Evolutionary conservation across 78 protist species (phyloP).

Genomic region (Dictyostelium brefeldianum): DNA sequence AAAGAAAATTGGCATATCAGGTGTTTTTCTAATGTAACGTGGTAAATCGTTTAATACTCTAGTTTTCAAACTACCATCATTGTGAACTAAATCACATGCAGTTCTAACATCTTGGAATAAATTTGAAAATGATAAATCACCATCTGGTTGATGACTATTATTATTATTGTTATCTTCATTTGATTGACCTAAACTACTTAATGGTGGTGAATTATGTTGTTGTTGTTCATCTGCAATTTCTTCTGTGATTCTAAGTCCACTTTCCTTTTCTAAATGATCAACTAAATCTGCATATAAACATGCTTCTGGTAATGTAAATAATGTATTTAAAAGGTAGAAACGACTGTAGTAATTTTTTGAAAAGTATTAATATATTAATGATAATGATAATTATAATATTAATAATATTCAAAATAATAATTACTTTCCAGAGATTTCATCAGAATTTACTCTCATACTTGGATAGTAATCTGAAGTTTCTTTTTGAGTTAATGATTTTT

Average conservation of each 20-base stretch:
- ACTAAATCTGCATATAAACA: slow-evolving; percentile 79
- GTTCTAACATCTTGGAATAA: slow-evolving; percentile 80
- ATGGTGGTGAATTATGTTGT: slow-evolving; percentile 73
- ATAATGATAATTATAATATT: no score
- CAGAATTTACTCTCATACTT: slow-evolving; percentile 66
- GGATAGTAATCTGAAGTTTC: slow-evolving; percentile 58
- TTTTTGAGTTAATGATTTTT: not conserved
- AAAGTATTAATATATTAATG: not conserved
- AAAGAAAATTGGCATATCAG: slow-evolving; percentile 66
- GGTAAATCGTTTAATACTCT: slow-evolving; percentile 75
- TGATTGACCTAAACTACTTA: not conserved
- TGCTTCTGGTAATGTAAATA: slow-evolving; percentile 86
- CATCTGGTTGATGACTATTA: slow-evolving; percentile 3
- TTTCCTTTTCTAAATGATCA: slow-evolving; percentile 69
- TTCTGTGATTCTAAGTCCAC: slow-evolving; percentile 43
- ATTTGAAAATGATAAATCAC: slow-evolving; percentile 59
- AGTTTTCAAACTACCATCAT: slow-evolving; percentile 74
- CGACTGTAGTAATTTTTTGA: not conserved
- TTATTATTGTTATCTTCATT: not conserved
- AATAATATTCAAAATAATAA: not conserved
- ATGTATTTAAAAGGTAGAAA: slow-evolving; percentile 77
- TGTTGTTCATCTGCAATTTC: slow-evolving; percentile 81
- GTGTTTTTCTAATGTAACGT: slow-evolving; percentile 74
- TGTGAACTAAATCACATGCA: slow-evolving; percentile 80
- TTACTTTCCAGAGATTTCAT: slow-evolving; percentile 44